Evolutionary conservation across 2,329 filamentous ascomycete genomes (phyloP), one percentile per base, ranked within the genome.

Genomic region (Xylariaceae sp.): DNA sequence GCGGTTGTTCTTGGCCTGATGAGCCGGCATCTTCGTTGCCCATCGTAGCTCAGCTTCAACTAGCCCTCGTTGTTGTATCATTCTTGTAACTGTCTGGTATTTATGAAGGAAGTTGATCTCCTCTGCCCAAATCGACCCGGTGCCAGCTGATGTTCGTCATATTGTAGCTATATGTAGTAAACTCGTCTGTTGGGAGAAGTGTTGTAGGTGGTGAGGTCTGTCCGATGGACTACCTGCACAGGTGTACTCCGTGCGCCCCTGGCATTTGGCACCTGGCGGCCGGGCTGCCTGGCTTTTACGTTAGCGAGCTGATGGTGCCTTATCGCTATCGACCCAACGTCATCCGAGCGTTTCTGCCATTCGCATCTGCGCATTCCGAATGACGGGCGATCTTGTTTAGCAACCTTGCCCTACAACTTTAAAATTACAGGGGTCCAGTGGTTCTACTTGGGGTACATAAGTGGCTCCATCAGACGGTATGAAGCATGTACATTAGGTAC

Each of bases 1-100:
- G 82, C 52, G 79, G 80, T 19, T 73, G 75, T 53, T 79, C 79
- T 67, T 80, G 78, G 60, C 72, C 54, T 59, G 67, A 63, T 54
- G 65, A 62, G 57, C 62, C 53, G 65, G 68, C 70, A 70, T 72
- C 65, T 64, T 73, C 66, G 56, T 50, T 65, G 65, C 63, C 65
- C 69, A 68, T 71, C 54, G 62, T 70, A 50, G 57, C 53, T 59
- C 48, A 12, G 40, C 45, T 57, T 46, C 29, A 46, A 43, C n/a
- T 41, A 44, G 32, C 40, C 40, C 37, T 7, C 21, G 50, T 32
- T 50, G 53, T 66, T 60, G 56, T 59, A 65, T 69, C 58, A 50
- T 65, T 56, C 50, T 54, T 48, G 20, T 19, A 40, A 19, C 23
- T 40, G 16, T 19, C 43, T 37, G 4, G n/a, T 18, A 12, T 37